These are phyloP conservation scores for Phaeosphaeriaceae sp. DNA, from an alignment of 2,329 filamentous ascomycete species.

Conservation along the genomic window DNA sequence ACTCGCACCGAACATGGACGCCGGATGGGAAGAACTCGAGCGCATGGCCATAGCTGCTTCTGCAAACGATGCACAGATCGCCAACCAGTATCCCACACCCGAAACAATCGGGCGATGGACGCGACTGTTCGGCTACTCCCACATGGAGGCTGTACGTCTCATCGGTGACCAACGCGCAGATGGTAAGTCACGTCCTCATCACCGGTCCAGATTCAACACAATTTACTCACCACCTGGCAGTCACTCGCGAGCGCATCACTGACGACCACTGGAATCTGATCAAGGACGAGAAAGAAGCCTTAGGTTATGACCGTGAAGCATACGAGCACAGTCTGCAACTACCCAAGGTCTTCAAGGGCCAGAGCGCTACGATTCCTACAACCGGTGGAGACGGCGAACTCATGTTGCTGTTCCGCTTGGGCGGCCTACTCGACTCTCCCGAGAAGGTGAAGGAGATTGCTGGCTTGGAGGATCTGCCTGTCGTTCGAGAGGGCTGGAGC, in stretches of 20 bases:
- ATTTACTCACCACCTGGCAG: conserved; percentile 2
- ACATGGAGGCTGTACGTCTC: conserved; percentile 38
- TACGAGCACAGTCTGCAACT: conserved; percentile 49
- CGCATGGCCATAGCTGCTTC: conserved; percentile 21
- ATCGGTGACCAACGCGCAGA: conserved; percentile 45
- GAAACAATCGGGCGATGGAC: conserved; percentile 45
- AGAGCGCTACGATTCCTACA: conserved; percentile 24
- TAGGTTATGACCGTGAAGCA: conserved; percentile 48
- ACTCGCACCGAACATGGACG: conserved; percentile 4
- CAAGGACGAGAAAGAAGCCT: conserved; percentile 33
- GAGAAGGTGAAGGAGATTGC: conserved; percentile 38
- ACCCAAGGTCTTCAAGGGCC: conserved; percentile 32
- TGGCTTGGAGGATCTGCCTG: conserved; percentile 35
- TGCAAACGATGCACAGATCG: conserved; percentile 17
- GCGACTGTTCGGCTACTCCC: conserved; percentile 40
- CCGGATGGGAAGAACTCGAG: conserved; percentile 22
- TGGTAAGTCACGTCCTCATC: conserved; percentile 5
- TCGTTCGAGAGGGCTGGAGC: conserved; percentile 28
- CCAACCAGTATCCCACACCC: conserved; percentile 18
- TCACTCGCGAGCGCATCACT: conserved; percentile 41
- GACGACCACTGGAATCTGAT: conserved; percentile 48
- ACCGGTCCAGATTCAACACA: background rate
- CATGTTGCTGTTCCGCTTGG: conserved; percentile 39
- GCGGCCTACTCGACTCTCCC: conserved; percentile 28
- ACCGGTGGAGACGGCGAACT: conserved; percentile 17